Percentiles rank a stretch among this genome's conserved stretches.
phyloP scores from a whole-genome alignment of 1,284 basidiomycete species.

The Entoloma clypeatum region DNA sequence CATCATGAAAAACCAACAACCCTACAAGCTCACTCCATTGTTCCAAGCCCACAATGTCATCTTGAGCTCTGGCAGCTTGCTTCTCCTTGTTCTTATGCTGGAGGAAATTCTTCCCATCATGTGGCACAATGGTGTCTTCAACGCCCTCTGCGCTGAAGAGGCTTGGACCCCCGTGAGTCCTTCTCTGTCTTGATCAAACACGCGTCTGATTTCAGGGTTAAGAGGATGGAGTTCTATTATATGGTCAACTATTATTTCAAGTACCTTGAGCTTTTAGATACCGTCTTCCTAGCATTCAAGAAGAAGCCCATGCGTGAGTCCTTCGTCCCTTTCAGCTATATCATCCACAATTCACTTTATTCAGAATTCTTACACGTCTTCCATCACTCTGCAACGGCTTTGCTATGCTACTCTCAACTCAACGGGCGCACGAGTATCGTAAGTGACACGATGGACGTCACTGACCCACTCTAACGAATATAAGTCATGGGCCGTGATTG shows the following conservation, averaged over 20 bases:
- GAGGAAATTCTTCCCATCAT: constrained; percentile 85
- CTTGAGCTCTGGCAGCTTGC: constrained; percentile 76
- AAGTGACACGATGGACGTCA: constrained; percentile 28
- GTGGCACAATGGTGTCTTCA: constrained; percentile 68
- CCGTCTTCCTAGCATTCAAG: constrained; percentile 96
- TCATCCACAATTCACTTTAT: not conserved
- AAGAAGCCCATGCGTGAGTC: constrained; percentile 90
- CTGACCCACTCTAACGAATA: constrained; percentile 11
- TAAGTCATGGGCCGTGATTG: constrained; percentile 95
- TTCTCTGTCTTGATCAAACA: constrained; percentile 10
- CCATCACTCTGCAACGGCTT: constrained; percentile 97
- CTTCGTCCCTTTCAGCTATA: constrained; percentile 7
- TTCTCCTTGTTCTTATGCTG: constrained; percentile 83
- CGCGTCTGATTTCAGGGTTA: constrained; percentile 14
- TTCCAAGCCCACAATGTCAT: constrained; percentile 94
- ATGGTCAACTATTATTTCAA: constrained; percentile 99
- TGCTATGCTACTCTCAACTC: constrained; percentile 92
- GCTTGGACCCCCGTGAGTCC: constrained; percentile 83
- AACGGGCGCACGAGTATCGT: constrained; percentile 91
- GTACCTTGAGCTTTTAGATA: constrained; percentile 92
- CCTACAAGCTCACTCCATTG: constrained; percentile 78
- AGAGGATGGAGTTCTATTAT: constrained; percentile 91
- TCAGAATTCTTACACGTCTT: constrained; percentile 96
- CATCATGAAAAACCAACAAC: constrained; percentile 76
- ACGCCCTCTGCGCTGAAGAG: constrained; percentile 72